Evolutionary conservation across 179 eudicot species (phyloP), one percentile per base, ranked within the genome.

Genomic region (Camellia oleifera): DNA sequence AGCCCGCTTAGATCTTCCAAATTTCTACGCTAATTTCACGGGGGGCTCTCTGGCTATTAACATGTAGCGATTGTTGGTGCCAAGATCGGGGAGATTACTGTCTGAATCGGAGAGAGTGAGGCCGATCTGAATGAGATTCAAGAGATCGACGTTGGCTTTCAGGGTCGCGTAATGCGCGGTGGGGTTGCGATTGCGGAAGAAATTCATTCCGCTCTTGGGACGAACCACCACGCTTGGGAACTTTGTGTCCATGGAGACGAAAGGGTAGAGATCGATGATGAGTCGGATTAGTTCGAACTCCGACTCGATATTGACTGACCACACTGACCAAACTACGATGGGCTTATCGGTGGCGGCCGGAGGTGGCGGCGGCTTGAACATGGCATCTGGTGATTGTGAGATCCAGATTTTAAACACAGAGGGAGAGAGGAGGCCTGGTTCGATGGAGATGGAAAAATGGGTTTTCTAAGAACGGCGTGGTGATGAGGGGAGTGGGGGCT

Each of bases 81-180:
- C 92, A 1, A 91, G 75, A 80, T 88, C 87, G 0, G 98, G 98
- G 5, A 90, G 75, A 57, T 91, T 92, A 0, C 97, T 95, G 0
- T 70, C 12, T 0, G 85, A 68, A 75, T 94, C 97, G 6, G 92
- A 50, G 9, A 94, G 81, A 23, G 98, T 92, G 26, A 92, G 64
- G 0, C 98, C 98, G 4, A 92, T 60, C 80, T 94, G 98, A 42
- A 94, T 92, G 42, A 92, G 81, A 20, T 92, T 91, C 75, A 94
- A 64, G 10, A 81, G 80, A 15, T 92, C 93, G n/a, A 92, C 97
- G 74, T 92, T 94, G 50, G 86, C 81, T 66, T 91, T 94, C 63
- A 93, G 80, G 15, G 82, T n/a, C 3, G n/a, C 45, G 84, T 91
- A 93, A 8, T 81, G 75, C 0, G 50, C 78, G n/a, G 20, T 5